Conservation (phyloP, 139 green algal species). For the Tetraselmis chui region DNA sequence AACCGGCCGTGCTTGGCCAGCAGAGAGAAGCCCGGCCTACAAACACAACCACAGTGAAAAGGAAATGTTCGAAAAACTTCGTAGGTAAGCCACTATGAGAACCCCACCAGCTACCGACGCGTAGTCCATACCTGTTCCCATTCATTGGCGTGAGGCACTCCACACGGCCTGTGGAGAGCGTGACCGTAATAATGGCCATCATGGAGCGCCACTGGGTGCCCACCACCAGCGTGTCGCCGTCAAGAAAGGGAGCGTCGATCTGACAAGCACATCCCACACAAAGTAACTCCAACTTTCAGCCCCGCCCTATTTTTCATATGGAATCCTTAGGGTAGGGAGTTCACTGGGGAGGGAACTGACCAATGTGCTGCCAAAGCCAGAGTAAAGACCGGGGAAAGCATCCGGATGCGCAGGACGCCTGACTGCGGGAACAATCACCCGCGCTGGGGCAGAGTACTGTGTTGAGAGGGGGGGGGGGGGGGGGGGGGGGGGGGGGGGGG, state of each 20-base stretch:
- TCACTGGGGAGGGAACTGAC: neutral
- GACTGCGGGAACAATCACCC: neutral
- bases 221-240: constrained; percentile 45
- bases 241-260: neutral
- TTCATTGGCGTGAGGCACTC: constrained; percentile 14
- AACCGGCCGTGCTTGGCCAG: constrained; percentile 10
- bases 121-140: neutral
- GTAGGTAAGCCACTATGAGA: too few relatives aligned
- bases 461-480: too few relatives aligned
- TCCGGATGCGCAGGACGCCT: neutral
- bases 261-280: too few relatives aligned
- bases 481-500: too few relatives aligned
- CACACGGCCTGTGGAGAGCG: constrained; percentile 31
- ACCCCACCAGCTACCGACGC: too few relatives aligned
- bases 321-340: neutral
- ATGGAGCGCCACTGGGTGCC: constrained; percentile 63
- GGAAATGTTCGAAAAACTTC: too few relatives aligned
- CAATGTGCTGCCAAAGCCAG: neutral
- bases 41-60: too few relatives aligned
- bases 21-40: constrained; percentile 5
- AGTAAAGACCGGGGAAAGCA: constrained; percentile 56
- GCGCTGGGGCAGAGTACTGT: neutral
- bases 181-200: constrained; percentile 50
- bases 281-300: neutral
- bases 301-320: too few relatives aligned